These are phyloP conservation scores for Euphrasia confusa DNA, from an alignment of 257 asterid species.

Conservation along the genomic window DNA sequence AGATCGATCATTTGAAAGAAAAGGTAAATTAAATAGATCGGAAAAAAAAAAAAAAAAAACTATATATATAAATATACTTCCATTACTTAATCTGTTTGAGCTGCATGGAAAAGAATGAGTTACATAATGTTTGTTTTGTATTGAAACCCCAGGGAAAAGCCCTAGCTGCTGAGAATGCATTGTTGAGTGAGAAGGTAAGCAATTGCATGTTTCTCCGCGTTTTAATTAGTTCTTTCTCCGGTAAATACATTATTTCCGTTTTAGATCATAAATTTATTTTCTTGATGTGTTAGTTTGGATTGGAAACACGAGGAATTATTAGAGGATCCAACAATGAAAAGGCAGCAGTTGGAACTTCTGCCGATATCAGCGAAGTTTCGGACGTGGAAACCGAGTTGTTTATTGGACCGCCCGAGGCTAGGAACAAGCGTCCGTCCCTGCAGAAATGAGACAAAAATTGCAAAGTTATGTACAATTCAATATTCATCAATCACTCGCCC, in stretches of 20 bases:
- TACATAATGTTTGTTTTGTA: conserved; percentile 7
- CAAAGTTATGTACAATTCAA: conserved; percentile 5
- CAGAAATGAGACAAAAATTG: conserved; percentile 20
- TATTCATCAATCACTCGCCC: not conserved
- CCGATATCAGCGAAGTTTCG: conserved; percentile 61
- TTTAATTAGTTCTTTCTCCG: not conserved
- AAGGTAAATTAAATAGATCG: conserved; percentile 41
- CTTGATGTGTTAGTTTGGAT: conserved; percentile 35
- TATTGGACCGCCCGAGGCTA: conserved; percentile 71
- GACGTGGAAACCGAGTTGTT: conserved; percentile 87
- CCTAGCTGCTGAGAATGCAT: conserved; percentile 72
- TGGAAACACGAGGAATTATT: conserved; percentile 18
- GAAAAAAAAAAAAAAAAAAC: too few relatives aligned
- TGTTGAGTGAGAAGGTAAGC: conserved; percentile 63
- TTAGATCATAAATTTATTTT: too few relatives aligned
- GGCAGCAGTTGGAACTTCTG: conserved; percentile 21
- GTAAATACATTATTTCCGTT: too few relatives aligned
- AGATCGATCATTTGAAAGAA: conserved; percentile 61
- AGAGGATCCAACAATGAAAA: conserved; percentile 34
- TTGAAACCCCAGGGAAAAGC: conserved; percentile 48
- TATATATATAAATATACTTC: not conserved
- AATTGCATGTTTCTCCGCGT: not conserved
- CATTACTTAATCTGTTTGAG: not conserved
- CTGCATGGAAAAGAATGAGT: not conserved
- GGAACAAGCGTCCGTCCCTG: conserved; percentile 38